These are phyloP conservation scores for Ustilago shanxiensis DNA, from an alignment of 1,284 basidiomycete species.

Conservation along the genomic window DNA sequence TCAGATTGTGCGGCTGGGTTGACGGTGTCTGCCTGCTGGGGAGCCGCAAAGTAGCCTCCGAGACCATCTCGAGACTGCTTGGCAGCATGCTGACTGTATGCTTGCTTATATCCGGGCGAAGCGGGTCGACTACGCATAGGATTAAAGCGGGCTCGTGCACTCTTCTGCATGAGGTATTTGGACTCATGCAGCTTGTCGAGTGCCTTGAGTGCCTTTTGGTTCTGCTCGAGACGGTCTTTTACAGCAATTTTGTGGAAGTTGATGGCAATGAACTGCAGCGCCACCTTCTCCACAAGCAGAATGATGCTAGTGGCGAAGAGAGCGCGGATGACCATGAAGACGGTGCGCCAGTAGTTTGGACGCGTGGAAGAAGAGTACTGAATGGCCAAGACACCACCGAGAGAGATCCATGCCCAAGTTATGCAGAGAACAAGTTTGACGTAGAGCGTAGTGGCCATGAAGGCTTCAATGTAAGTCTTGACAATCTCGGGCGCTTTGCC, in stretches of 20 bases:
- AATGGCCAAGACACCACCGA: constrained; percentile 61
- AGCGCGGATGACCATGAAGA: constrained; percentile 54
- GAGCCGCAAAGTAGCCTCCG: constrained; percentile 55
- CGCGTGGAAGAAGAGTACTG: constrained; percentile 34
- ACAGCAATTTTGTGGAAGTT: constrained; percentile 68
- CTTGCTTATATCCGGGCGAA: constrained; percentile 56
- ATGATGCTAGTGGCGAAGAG: constrained; percentile 64
- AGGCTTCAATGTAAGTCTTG: constrained; percentile 59
- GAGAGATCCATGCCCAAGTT: constrained; percentile 68
- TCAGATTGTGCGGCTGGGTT: not conserved
- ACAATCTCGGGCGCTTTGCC: constrained; percentile 62
- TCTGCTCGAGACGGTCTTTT: constrained; percentile 64
- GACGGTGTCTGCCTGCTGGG: constrained; percentile 22
- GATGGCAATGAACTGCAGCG: constrained; percentile 60
- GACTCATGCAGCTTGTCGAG: constrained; percentile 66
- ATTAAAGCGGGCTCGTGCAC: constrained; percentile 38
- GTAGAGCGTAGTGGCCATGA: constrained; percentile 60
- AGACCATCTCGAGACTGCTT: constrained; percentile 57
- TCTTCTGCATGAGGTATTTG: constrained; percentile 57
- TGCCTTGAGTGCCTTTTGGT: constrained; percentile 59
- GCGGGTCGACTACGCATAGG: constrained; percentile 52
- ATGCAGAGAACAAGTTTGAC: constrained; percentile 65
- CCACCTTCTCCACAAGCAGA: constrained; percentile 61
- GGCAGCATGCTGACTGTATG: constrained; percentile 30
- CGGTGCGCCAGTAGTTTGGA: constrained; percentile 56